phyloP scores from a whole-genome alignment of 2,329 filamentous ascomycete genomes.

The Beauveria australis region DNA sequence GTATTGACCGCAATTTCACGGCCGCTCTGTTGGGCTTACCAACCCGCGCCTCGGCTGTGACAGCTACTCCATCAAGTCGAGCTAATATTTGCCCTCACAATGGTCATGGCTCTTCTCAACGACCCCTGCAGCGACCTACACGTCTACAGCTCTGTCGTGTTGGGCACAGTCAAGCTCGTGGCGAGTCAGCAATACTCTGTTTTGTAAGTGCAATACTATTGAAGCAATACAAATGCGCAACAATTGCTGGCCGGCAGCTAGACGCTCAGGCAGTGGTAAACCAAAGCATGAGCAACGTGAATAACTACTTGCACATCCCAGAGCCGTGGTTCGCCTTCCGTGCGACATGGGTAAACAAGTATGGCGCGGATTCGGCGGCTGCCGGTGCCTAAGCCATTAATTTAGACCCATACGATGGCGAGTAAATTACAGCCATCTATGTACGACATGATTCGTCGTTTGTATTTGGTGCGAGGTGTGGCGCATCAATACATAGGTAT shows the following conservation, averaged over 20 bases:
- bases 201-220: not conserved
- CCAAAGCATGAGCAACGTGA: not conserved
- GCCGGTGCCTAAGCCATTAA: no score
- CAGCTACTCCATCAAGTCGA: slow-evolving; percentile 8
- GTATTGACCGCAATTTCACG: slow-evolving; percentile 7
- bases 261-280: not conserved
- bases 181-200: not conserved
- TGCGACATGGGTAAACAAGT: no score
- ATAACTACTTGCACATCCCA: no score
- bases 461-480: no score
- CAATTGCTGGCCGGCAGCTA: not conserved
- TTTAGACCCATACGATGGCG: no score
- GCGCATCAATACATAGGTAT: no score
- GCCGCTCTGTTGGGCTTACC: slow-evolving; percentile 7
- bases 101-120: slow-evolving; percentile 9
- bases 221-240: no score
- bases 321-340: no score
- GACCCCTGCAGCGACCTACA: slow-evolving; percentile 11
- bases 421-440: no score
- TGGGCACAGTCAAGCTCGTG: slow-evolving; percentile 8
- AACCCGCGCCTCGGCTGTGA: slow-evolving; percentile 6
- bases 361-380: no score
- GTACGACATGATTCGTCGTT: no score
- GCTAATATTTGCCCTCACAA: slow-evolving; percentile 1
- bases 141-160: slow-evolving; percentile 10